These are phyloP conservation scores for Trichaptum fuscoviolaceum DNA, from an alignment of 768 basidiomycete species.

Conservation along the genomic window DNA sequence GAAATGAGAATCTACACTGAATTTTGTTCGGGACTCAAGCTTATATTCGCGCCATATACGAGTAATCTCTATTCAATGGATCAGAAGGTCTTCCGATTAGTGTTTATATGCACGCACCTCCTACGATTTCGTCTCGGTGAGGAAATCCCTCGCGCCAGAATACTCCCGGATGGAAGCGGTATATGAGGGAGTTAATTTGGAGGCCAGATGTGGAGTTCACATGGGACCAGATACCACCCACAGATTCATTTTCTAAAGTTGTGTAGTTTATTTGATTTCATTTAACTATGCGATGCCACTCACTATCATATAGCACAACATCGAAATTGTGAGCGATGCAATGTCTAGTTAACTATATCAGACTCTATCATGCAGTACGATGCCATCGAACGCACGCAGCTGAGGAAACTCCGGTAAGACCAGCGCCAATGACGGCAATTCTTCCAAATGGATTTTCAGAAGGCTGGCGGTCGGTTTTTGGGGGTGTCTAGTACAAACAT, in stretches of 20 bases:
- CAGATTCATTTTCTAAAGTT: slow-evolving; percentile 17
- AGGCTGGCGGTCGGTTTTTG: slow-evolving; percentile 18
- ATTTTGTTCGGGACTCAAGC: slow-evolving; percentile 40
- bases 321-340: slow-evolving; percentile 48
- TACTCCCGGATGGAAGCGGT: slow-evolving; percentile 45
- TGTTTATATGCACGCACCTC: slow-evolving; percentile 22
- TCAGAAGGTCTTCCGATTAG: background rate
- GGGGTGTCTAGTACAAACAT: slow-evolving; percentile 12
- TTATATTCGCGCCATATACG: slow-evolving; percentile 44
- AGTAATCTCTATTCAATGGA: slow-evolving; percentile 26
- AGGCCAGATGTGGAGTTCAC: slow-evolving; percentile 47
- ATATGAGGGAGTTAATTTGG: slow-evolving; percentile 45
- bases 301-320: slow-evolving; percentile 43
- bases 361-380: background rate
- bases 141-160: slow-evolving; percentile 44
- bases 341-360: slow-evolving; percentile 23
- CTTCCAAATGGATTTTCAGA: slow-evolving; percentile 30
- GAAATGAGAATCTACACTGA: slow-evolving; percentile 27
- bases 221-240: slow-evolving; percentile 49
- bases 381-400: slow-evolving; percentile 31
- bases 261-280: no score
- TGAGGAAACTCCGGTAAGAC: slow-evolving; percentile 47
- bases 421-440: slow-evolving; percentile 47
- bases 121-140: slow-evolving; percentile 43
- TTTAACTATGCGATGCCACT: background rate